Conservation (phyloP, 192 early-diverging fungal species). For the Rhizophlyctis rosea region DNA sequence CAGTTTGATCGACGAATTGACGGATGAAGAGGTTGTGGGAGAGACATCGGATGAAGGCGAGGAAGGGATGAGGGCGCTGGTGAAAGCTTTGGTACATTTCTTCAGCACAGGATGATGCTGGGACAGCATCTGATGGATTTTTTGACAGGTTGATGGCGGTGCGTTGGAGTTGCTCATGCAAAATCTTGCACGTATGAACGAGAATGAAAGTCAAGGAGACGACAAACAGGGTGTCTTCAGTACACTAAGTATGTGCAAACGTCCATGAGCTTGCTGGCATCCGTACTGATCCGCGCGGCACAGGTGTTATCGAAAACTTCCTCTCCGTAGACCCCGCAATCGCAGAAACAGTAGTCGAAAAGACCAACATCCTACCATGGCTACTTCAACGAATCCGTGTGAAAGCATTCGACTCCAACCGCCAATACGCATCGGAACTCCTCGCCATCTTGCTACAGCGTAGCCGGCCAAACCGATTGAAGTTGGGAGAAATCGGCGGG, state of each 20-base stretch:
- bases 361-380: constrained; percentile 73
- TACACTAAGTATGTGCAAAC: constrained; percentile 64
- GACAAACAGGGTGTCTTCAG: constrained; percentile 87
- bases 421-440: constrained; percentile 83
- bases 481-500: constrained; percentile 43
- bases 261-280: neutral
- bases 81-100: constrained; percentile 65
- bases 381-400: constrained; percentile 62
- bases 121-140: neutral
- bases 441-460: constrained; percentile 80
- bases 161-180: constrained; percentile 74
- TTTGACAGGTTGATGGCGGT: constrained; percentile 56
- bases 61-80: constrained; percentile 67
- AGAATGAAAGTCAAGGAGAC: constrained; percentile 71
- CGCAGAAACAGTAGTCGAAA: constrained; percentile 59
- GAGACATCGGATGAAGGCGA: constrained; percentile 53
- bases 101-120: neutral
- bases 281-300: neutral
- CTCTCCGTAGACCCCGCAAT: constrained; percentile 68
- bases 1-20: constrained; percentile 85
- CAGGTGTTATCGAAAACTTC: constrained; percentile 81
- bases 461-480: constrained; percentile 29
- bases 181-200: constrained; percentile 71
- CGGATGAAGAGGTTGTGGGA: constrained; percentile 79
- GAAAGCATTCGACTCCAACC: constrained; percentile 75